phyloP scores from a whole-genome alignment of 2,329 filamentous ascomycete species.

The Trichoderma brevicompactum region DNA sequence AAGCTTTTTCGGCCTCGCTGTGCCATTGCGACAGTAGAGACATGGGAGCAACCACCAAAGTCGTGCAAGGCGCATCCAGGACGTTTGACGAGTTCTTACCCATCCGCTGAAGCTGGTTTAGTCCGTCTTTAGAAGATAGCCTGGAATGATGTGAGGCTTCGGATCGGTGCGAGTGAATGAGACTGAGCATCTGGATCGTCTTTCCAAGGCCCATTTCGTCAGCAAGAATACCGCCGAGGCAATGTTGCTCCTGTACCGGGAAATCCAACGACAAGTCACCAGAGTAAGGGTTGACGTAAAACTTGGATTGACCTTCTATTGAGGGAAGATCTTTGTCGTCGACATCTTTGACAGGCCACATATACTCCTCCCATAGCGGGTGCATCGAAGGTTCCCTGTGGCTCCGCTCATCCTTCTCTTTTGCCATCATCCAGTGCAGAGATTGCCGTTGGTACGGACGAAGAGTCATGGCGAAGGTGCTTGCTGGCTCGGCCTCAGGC shows the following conservation, averaged over 20 bases:
- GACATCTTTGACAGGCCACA: slow-evolving; percentile 84
- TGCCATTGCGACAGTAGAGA: slow-evolving; percentile 97
- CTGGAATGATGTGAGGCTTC: slow-evolving; percentile 51
- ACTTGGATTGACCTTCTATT: slow-evolving; percentile 69
- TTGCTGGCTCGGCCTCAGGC: slow-evolving; percentile 80
- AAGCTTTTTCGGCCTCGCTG: slow-evolving; percentile 90
- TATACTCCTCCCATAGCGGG: slow-evolving; percentile 95
- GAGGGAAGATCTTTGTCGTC: slow-evolving; percentile 75
- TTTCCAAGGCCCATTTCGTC: slow-evolving; percentile 99
- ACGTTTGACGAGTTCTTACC: slow-evolving; percentile 61
- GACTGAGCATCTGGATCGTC: slow-evolving; percentile 96
- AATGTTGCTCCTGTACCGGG: slow-evolving; percentile 91
- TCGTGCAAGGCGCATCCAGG: slow-evolving; percentile 80
- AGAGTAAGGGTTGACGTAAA: slow-evolving; percentile 97
- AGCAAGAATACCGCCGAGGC: slow-evolving; percentile 87
- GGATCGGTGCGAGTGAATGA: slow-evolving; percentile 82
- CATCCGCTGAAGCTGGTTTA: slow-evolving; percentile 66
- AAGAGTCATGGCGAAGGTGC: slow-evolving; percentile 80
- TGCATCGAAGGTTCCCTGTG: slow-evolving; percentile 85
- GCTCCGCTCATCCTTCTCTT: slow-evolving; percentile 79
- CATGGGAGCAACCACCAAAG: slow-evolving; percentile 94
- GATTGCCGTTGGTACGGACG: slow-evolving; percentile 96
- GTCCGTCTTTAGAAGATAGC: slow-evolving; percentile 44
- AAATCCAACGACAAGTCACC: slow-evolving; percentile 92
- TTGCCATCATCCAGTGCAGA: slow-evolving; percentile 92